These are phyloP conservation scores for Boletus sp. DNA, from an alignment of 1,284 basidiomycete species.

Conservation along the genomic window DNA sequence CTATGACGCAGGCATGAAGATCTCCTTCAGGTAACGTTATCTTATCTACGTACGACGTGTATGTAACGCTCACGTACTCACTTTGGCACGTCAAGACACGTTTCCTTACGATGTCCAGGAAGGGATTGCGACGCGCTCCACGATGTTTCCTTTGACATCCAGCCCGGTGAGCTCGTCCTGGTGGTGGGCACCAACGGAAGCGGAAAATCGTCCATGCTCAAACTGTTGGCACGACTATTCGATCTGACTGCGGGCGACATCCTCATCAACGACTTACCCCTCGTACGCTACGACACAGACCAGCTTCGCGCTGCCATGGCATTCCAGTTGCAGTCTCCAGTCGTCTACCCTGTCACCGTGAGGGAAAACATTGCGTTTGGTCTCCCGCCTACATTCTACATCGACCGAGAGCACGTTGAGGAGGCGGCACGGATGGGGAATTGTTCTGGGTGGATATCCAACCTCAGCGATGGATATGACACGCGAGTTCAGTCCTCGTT, in stretches of 20 bases:
- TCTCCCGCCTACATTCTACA: slow-evolving; percentile 6
- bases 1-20: slow-evolving; percentile 34
- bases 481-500: slow-evolving; percentile 37
- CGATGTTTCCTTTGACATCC: slow-evolving; percentile 40
- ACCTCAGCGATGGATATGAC: slow-evolving; percentile 35
- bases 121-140: slow-evolving; percentile 30
- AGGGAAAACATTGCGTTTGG: slow-evolving; percentile 43
- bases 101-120: slow-evolving; percentile 39
- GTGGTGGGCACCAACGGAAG: slow-evolving; percentile 50
- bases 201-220: slow-evolving; percentile 49
- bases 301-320: slow-evolving; percentile 37
- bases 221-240: slow-evolving; percentile 43
- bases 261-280: slow-evolving; percentile 36
- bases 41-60: neutral
- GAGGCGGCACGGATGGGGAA: slow-evolving; percentile 39
- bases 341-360: slow-evolving; percentile 42
- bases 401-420: slow-evolving; percentile 26
- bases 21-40: slow-evolving; percentile 37
- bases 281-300: slow-evolving; percentile 29
- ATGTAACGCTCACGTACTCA: slow-evolving; percentile 1
- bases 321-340: slow-evolving; percentile 40
- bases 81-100: slow-evolving; percentile 32
- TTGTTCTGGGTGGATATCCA: slow-evolving; percentile 35
- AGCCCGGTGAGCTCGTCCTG: slow-evolving; percentile 45
- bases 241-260: slow-evolving; percentile 42